These are phyloP conservation scores for Bolboschoenus planiculmis DNA, from an alignment of 176 grass and related monocot species.

Conservation along the genomic window DNA sequence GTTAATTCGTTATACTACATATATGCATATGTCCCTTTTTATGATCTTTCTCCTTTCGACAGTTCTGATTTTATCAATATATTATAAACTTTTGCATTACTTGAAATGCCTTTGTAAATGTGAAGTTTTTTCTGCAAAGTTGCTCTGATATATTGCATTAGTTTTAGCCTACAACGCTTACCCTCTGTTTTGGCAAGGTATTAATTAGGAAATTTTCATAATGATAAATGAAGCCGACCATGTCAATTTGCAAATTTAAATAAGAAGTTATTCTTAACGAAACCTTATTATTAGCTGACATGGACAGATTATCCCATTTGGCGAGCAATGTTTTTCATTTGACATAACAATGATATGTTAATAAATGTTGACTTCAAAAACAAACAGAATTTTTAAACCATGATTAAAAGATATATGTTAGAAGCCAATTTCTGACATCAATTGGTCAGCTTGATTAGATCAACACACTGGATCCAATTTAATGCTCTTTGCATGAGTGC, in stretches of 20 bases:
- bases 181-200: neutral
- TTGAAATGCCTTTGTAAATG: neutral
- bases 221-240: neutral
- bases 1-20: neutral
- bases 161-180: neutral
- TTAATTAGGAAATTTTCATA: neutral
- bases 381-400: neutral
- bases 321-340: neutral
- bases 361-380: conserved; percentile 14
- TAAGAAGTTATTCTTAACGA: neutral
- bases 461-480: conserved; percentile 12
- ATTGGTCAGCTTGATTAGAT: conserved; percentile 7
- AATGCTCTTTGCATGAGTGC: conserved; percentile 28
- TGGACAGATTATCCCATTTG: neutral
- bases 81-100: neutral
- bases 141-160: neutral
- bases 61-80: neutral
- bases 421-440: neutral
- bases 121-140: neutral
- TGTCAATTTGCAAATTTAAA: neutral
- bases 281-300: neutral
- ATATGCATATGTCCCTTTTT: neutral
- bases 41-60: neutral
- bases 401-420: neutral
- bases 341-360: neutral